A percentile compares a stretch with the other conserved stretches of the same genome.
Conservation (phyloP, 2,329 filamentous ascomycete genomes). For the Bisporella sp. region DNA sequence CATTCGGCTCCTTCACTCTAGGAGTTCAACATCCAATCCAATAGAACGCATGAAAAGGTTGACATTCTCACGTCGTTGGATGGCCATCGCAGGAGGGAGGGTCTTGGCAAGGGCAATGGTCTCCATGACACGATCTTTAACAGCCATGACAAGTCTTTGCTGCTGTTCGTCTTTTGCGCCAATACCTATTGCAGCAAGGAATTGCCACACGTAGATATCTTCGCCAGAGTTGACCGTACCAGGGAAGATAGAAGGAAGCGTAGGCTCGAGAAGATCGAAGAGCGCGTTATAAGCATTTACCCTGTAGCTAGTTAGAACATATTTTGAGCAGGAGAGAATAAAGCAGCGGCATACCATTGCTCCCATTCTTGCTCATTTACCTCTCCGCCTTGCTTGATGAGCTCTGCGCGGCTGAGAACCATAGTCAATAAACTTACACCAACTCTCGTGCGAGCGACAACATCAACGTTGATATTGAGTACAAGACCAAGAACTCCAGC, state of each 20-base stretch:
- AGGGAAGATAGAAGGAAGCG: constrained; percentile 81
- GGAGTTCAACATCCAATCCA: constrained; percentile 86
- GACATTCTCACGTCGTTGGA: constrained; percentile 79
- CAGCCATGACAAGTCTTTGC: constrained; percentile 85
- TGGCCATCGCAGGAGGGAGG: constrained; percentile 77
- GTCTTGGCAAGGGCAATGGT: constrained; percentile 87
- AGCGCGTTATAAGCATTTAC: constrained; percentile 74
- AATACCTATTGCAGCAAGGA: constrained; percentile 90
- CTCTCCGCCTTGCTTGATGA: constrained; percentile 75
- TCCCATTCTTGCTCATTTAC: constrained; percentile 68
- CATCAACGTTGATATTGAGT: constrained; percentile 71
- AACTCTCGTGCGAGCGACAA: constrained; percentile 80
- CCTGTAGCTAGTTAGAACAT: constrained; percentile 38
- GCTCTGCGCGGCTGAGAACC: constrained; percentile 87
- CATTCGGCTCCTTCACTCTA: constrained; percentile 19
- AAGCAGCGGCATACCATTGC: constrained; percentile 55
- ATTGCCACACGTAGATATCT: constrained; percentile 97
- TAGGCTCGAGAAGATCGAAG: constrained; percentile 81
- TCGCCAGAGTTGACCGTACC: constrained; percentile 84
- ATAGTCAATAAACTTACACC: constrained; percentile 88
- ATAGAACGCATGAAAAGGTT: constrained; percentile 99
- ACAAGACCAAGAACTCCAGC: constrained; percentile 84
- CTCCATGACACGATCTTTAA: constrained; percentile 97
- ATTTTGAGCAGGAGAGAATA: constrained; percentile 5
- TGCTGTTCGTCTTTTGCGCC: constrained; percentile 92